phyloP scores from a whole-genome alignment of 768 basidiomycete genomes.

The Russula emetica region DNA sequence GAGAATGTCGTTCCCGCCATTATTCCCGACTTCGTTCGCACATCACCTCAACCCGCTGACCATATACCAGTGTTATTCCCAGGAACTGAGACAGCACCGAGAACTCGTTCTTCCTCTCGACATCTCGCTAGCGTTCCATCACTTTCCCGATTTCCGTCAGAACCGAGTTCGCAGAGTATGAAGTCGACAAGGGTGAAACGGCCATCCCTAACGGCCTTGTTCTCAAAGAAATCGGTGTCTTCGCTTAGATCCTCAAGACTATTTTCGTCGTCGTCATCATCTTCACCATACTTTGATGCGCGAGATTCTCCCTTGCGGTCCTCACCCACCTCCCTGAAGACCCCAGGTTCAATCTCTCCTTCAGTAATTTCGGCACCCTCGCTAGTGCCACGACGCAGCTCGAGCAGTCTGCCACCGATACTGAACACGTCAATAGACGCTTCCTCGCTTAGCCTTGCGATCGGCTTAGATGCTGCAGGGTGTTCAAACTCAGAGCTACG shows the following conservation, averaged over 20 bases:
- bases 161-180: constrained; percentile 35
- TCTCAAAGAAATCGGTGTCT: constrained; percentile 59
- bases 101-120: constrained; percentile 35
- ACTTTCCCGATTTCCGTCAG: constrained; percentile 34
- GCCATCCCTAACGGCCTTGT: constrained; percentile 64
- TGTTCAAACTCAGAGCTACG: neutral
- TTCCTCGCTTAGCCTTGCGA: constrained; percentile 42
- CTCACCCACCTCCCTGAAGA: constrained; percentile 15
- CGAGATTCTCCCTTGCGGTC: constrained; percentile 27
- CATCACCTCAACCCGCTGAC: constrained; percentile 27
- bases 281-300: constrained; percentile 39
- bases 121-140: constrained; percentile 37
- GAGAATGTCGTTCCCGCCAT: constrained; percentile 35
- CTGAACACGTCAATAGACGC: constrained; percentile 60
- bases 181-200: constrained; percentile 48
- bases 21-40: constrained; percentile 30
- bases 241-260: constrained; percentile 37
- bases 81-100: constrained; percentile 32
- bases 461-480: constrained; percentile 21
- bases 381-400: constrained; percentile 49
- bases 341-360: constrained; percentile 31
- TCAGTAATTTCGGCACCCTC: constrained; percentile 36
- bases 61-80: constrained; percentile 45
- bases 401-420: constrained; percentile 49
- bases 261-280: constrained; percentile 35